These are phyloP conservation scores for Saccharomyces hybrid DNA, from an alignment of 1,139 yeast species.

Conservation along the genomic window DNA sequence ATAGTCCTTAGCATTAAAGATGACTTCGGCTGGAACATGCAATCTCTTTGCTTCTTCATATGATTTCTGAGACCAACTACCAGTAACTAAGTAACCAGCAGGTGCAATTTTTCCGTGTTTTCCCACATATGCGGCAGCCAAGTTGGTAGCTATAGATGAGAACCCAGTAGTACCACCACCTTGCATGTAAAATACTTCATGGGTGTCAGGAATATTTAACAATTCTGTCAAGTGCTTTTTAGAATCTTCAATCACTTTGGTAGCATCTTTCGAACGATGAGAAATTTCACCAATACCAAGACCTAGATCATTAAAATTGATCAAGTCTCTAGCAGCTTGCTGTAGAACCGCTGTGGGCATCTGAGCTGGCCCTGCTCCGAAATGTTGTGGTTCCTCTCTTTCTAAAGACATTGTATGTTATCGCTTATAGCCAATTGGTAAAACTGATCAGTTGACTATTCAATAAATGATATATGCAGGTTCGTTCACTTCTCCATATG, in stretches of 20 bases:
- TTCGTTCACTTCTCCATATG: not conserved
- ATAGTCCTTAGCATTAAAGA: slow-evolving; percentile 54
- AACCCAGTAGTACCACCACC: slow-evolving; percentile 98
- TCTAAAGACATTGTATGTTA: slow-evolving; percentile 33
- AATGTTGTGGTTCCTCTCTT: slow-evolving; percentile 73
- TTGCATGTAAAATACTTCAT: slow-evolving; percentile 88
- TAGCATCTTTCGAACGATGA: slow-evolving; percentile 83
- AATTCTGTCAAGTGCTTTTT: slow-evolving; percentile 57
- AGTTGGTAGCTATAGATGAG: slow-evolving; percentile 75
- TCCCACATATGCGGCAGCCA: slow-evolving; percentile 63
- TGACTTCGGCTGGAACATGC: slow-evolving; percentile 66
- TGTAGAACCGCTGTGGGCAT: slow-evolving; percentile 77
- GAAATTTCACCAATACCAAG: slow-evolving; percentile 93
- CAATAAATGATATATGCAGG: not conserved
- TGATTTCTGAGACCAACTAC: slow-evolving; percentile 88
- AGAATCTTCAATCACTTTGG: slow-evolving; percentile 66
- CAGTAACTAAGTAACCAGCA: slow-evolving; percentile 85
- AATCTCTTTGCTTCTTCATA: slow-evolving; percentile 78
- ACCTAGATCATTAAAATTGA: slow-evolving; percentile 59
- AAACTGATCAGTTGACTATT: not conserved
- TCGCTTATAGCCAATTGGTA: not conserved
- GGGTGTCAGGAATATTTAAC: slow-evolving; percentile 75
- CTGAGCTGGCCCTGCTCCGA: slow-evolving; percentile 96
- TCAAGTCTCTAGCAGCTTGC: slow-evolving; percentile 77
- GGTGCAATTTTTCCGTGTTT: slow-evolving; percentile 65